phyloP scores from a whole-genome alignment of 495 filamentous ascomycete genomes.

The Terfezia boudieri region DNA sequence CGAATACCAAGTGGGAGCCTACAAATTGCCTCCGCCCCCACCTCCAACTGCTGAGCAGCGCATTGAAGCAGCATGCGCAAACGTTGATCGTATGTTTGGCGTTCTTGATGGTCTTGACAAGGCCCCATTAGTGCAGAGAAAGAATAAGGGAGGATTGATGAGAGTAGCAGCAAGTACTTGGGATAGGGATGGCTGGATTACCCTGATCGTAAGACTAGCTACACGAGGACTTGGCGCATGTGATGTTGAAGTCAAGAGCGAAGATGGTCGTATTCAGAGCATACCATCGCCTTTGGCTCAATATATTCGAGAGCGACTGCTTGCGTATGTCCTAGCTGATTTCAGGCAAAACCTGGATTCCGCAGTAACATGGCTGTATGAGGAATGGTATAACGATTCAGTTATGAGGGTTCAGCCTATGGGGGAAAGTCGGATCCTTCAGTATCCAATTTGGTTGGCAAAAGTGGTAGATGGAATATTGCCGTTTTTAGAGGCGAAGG shows the following conservation, averaged over 20 bases:
- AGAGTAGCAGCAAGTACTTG: slow-evolving; percentile 65
- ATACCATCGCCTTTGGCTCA: slow-evolving; percentile 29
- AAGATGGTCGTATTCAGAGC: slow-evolving; percentile 10
- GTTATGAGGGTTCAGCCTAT: slow-evolving; percentile 30
- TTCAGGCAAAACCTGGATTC: slow-evolving; percentile 70
- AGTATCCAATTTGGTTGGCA: slow-evolving; percentile 64
- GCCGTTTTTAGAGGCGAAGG: slow-evolving; percentile 63
- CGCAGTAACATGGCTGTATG: slow-evolving; percentile 76
- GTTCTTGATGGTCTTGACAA: slow-evolving; percentile 51
- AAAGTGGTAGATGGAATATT: slow-evolving; percentile 69
- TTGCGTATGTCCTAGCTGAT: slow-evolving; percentile 68
- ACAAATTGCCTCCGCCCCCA: slow-evolving; percentile 58
- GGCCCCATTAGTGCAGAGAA: slow-evolving; percentile 22
- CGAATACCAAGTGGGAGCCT: slow-evolving; percentile 23
- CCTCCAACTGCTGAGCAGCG: slow-evolving; percentile 45
- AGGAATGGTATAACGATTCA: slow-evolving; percentile 94
- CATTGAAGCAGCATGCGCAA: slow-evolving; percentile 40
- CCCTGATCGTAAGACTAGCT: slow-evolving; percentile 62
- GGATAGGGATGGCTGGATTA: slow-evolving; percentile 79
- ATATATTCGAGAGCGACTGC: slow-evolving; percentile 55
- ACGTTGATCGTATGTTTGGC: slow-evolving; percentile 52
- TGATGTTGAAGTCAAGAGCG: slow-evolving; percentile 3
- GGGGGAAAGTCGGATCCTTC: slow-evolving; percentile 26
- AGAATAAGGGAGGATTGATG: slow-evolving; percentile 39
- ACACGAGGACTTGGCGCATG: slow-evolving; percentile 44